Conservation (phyloP, 106 monocot species). For the Dendrobium officinale region DNA sequence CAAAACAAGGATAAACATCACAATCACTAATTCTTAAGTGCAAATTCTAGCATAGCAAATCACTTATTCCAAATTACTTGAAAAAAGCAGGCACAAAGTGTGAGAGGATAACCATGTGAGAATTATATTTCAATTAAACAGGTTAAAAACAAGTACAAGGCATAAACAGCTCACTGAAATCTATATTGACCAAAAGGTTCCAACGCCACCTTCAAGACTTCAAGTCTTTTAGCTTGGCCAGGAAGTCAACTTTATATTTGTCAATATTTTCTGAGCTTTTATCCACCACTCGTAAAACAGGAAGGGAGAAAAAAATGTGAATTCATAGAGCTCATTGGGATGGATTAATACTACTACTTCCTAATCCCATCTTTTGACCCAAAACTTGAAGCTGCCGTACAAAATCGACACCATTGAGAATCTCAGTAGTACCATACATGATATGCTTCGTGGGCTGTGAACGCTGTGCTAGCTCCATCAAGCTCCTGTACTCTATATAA, state of each 20-base stretch:
- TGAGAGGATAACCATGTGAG: background rate
- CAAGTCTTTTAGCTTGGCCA: background rate
- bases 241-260: background rate
- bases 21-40: background rate
- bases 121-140: background rate
- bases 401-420: slow-evolving; percentile 77
- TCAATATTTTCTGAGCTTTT: background rate
- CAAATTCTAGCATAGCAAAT: slow-evolving; percentile 1
- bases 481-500: slow-evolving; percentile 86
- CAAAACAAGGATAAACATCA: background rate
- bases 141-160: background rate
- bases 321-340: slow-evolving; percentile 8
- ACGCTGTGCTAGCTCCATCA: slow-evolving; percentile 72
- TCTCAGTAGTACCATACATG: slow-evolving; percentile 83
- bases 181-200: background rate
- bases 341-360: slow-evolving; percentile 29
- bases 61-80: background rate
- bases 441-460: slow-evolving; percentile 72
- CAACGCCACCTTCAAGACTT: background rate
- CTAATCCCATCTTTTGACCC: slow-evolving; percentile 82
- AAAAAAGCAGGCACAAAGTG: background rate
- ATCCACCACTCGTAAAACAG: background rate
- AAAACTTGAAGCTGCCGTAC: slow-evolving; percentile 71
- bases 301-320: background rate
- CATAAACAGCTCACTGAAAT: background rate